A percentile compares a stretch with the other conserved stretches of the same genome.
Evolutionary conservation across 306 rosid species (phyloP).

Genomic region (Prosopis cineraria): DNA sequence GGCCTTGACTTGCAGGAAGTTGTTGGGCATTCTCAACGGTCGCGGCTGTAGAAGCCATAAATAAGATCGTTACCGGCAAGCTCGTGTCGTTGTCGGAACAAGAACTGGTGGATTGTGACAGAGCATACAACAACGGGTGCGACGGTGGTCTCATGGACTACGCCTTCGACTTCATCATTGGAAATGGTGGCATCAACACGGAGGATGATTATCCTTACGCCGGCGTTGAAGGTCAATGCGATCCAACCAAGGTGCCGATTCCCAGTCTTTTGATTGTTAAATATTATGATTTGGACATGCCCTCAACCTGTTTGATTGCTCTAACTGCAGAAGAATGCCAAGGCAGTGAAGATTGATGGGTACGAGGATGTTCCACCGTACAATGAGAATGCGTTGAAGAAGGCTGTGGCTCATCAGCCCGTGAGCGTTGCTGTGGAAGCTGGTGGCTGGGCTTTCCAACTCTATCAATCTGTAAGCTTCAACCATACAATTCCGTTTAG

Average conservation of each 20-base stretch:
- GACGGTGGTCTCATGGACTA: conserved; percentile 75
- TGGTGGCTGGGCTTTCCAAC: conserved; percentile 68
- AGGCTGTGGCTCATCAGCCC: conserved; percentile 56
- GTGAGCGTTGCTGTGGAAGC: conserved; percentile 53
- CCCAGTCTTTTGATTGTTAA: too few species aligned
- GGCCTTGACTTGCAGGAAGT: conserved; percentile 44
- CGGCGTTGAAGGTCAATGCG: conserved; percentile 49
- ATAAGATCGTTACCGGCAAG: conserved; percentile 54
- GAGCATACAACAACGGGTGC: conserved; percentile 56
- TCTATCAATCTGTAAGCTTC: conserved; percentile 4
- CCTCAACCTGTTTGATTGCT: not conserved
- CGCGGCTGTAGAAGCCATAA: conserved; percentile 68
- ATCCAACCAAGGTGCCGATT: conserved; percentile 40
- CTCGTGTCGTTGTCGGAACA: conserved; percentile 62
- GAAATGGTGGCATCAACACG: conserved; percentile 64
- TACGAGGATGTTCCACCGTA: conserved; percentile 79
- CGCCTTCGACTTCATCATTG: conserved; percentile 66
- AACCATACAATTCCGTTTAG: not conserved
- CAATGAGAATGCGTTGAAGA: conserved; percentile 54
- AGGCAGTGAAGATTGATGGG: conserved; percentile 75
- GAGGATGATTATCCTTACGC: conserved; percentile 61
- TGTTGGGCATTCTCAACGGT: conserved; percentile 76
- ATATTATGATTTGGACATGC: not conserved
- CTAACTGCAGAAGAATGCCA: conserved; percentile 38
- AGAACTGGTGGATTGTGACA: conserved; percentile 70